Percentiles rank a stretch among this genome's conserved stretches.
Conservation (phyloP, 306 rosid species). For the Fagus sylvatica region DNA sequence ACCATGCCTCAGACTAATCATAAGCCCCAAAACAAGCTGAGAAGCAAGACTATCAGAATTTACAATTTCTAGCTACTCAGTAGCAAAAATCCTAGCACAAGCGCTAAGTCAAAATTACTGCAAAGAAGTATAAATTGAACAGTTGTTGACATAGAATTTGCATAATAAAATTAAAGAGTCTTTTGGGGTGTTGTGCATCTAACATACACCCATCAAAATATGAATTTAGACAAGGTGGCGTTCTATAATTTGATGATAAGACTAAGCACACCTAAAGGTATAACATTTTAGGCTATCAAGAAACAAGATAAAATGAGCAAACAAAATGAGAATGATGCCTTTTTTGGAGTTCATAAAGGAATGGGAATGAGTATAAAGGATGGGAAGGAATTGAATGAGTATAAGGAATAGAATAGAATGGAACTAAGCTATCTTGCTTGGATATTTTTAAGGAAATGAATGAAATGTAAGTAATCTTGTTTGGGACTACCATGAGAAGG, state of each 20-base stretch:
- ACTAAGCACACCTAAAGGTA: slow-evolving; percentile 3
- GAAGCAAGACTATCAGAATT: background rate
- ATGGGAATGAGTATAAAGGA: too few species aligned
- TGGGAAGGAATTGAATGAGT: too few species aligned
- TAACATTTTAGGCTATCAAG: background rate
- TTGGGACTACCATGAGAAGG: too few species aligned
- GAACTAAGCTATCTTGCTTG: too few species aligned
- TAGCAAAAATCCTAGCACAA: background rate
- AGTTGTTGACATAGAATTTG: background rate
- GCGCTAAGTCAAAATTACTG: background rate
- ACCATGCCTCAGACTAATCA: background rate
- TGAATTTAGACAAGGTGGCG: background rate
- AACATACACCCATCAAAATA: background rate
- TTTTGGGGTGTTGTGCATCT: background rate
- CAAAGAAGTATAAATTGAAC: background rate
- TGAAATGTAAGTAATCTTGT: too few species aligned
- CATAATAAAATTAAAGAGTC: background rate
- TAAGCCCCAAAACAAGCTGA: background rate
- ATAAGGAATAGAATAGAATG: too few species aligned
- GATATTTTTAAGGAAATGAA: too few species aligned
- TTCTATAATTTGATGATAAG: slow-evolving; percentile 7
- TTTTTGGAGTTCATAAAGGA: too few species aligned
- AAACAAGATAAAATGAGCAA: background rate
- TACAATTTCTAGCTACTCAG: background rate
- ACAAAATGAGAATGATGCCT: slow-evolving; percentile 5